Percentiles rank a stretch among this genome's conserved stretches.
Conservation (phyloP, 1,284 basidiomycete species). For the Microbotryum intermedium region DNA sequence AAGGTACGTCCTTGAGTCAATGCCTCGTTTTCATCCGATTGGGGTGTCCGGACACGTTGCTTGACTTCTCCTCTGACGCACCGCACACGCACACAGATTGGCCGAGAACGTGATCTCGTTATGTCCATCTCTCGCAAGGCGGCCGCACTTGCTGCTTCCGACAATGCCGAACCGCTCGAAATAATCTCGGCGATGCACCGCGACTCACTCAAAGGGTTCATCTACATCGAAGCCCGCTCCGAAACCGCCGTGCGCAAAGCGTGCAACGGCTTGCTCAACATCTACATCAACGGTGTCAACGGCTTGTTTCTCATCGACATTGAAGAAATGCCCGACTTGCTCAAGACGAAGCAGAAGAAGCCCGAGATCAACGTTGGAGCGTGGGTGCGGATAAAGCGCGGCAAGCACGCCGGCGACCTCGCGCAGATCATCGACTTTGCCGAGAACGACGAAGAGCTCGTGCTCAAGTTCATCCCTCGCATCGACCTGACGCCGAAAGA, state of each 20-base stretch:
- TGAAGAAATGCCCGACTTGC: constrained; percentile 93
- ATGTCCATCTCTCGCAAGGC: constrained; percentile 91
- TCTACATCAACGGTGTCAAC: constrained; percentile 55
- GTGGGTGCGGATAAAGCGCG: constrained; percentile 92
- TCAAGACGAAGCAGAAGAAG: constrained; percentile 93
- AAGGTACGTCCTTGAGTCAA: constrained; percentile 54
- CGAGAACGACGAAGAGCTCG: constrained; percentile 88
- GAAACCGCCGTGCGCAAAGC: constrained; percentile 79
- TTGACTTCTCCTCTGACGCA: constrained; percentile 1
- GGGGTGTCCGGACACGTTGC: constrained; percentile 1
- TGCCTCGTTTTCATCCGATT: background rate
- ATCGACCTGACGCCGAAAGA: constrained; percentile 91
- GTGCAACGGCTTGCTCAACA: constrained; percentile 80
- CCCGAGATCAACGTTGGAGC: constrained; percentile 73
- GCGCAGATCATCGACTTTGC: constrained; percentile 90
- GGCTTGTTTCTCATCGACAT: constrained; percentile 70
- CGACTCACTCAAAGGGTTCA: constrained; percentile 87
- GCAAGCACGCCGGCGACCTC: constrained; percentile 88
- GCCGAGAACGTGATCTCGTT: constrained; percentile 84
- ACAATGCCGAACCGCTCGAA: constrained; percentile 57
- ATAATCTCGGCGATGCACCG: constrained; percentile 92
- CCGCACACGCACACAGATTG: constrained; percentile 53
- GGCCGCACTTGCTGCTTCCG: constrained; percentile 63
- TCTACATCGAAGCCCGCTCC: constrained; percentile 89
- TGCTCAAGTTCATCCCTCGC: constrained; percentile 87